Evolutionary conservation across 345 rosid genomes (phyloP).

Genomic region (Kernera saxatilis): DNA sequence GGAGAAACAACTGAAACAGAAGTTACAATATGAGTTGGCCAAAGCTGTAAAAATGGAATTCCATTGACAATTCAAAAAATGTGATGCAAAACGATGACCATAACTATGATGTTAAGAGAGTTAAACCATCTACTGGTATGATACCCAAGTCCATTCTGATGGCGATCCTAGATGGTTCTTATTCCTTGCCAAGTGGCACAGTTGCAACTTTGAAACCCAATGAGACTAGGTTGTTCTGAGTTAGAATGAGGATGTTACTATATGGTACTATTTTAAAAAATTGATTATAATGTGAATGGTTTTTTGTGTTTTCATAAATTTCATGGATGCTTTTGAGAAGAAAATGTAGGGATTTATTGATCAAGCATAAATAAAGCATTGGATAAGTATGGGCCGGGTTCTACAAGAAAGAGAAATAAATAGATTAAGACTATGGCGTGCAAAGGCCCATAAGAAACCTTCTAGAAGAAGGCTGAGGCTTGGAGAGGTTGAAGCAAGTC

Average conservation of each 20-base stretch:
- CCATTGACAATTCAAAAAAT: slow-evolving; percentile 46
- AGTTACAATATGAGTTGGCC: slow-evolving; percentile 51
- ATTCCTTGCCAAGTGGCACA: slow-evolving; percentile 94
- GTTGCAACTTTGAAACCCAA: slow-evolving; percentile 93
- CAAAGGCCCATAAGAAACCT: no score
- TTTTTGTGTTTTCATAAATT: neutral
- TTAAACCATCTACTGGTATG: slow-evolving; percentile 98
- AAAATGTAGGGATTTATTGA: slow-evolving; percentile 91
- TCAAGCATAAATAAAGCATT: no score
- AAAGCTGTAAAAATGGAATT: slow-evolving; percentile 50
- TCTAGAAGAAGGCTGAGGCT: no score
- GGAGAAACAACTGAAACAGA: slow-evolving; percentile 63
- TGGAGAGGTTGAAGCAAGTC: no score
- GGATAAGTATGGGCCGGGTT: no score
- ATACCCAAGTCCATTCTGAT: slow-evolving; percentile 97
- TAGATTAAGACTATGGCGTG: no score
- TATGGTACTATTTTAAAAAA: neutral
- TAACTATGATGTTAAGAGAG: no score
- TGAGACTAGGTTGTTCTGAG: slow-evolving; percentile 57
- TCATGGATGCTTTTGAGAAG: slow-evolving; percentile 97
- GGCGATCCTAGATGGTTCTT: slow-evolving; percentile 94
- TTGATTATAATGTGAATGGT: neutral
- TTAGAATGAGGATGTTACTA: neutral
- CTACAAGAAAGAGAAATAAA: no score
- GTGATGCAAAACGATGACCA: no score